Evolutionary conservation across 2,329 filamentous ascomycete genomes (phyloP).

Genomic region (Peltaster fructicola): DNA sequence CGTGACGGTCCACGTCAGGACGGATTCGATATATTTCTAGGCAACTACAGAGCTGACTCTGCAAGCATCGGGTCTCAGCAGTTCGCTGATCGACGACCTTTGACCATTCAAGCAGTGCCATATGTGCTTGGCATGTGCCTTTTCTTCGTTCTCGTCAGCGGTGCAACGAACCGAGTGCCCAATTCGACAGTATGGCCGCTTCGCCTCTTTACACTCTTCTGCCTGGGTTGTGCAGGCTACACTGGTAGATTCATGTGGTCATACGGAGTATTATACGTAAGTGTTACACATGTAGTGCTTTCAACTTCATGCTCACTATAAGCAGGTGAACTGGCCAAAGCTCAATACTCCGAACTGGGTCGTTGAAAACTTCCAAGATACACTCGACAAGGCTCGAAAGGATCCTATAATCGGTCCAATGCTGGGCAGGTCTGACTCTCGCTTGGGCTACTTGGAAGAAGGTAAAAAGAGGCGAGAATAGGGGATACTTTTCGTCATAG

Average conservation of each 20-base stretch:
- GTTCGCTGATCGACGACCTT: constrained; percentile 69
- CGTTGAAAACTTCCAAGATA: constrained; percentile 74
- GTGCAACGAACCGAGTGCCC: constrained; percentile 53
- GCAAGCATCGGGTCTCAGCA: constrained; percentile 55
- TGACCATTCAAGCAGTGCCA: constrained; percentile 83
- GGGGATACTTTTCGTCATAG: too few species aligned
- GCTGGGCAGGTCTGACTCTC: constrained; percentile 56
- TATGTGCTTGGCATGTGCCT: constrained; percentile 75
- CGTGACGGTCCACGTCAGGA: constrained; percentile 85
- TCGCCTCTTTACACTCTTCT: constrained; percentile 66
- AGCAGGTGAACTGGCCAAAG: constrained; percentile 92
- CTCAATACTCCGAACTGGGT: constrained; percentile 78
- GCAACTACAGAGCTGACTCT: constrained; percentile 60
- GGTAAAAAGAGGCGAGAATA: constrained; percentile 96
- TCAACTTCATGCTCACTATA: constrained; percentile 7
- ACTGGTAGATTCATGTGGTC: constrained; percentile 58
- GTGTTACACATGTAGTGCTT: constrained; percentile 23
- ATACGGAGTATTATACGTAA: constrained; percentile 88
- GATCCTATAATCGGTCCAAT: constrained; percentile 66
- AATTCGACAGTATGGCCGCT: constrained; percentile 65
- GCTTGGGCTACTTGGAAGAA: constrained; percentile 77
- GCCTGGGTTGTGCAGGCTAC: constrained; percentile 52
- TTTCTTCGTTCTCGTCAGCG: constrained; percentile 62
- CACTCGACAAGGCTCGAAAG: constrained; percentile 64
- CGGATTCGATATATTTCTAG: constrained; percentile 85